Conservation (phyloP, 2,329 filamentous ascomycete species). For the Trichophyton simii region DNA sequence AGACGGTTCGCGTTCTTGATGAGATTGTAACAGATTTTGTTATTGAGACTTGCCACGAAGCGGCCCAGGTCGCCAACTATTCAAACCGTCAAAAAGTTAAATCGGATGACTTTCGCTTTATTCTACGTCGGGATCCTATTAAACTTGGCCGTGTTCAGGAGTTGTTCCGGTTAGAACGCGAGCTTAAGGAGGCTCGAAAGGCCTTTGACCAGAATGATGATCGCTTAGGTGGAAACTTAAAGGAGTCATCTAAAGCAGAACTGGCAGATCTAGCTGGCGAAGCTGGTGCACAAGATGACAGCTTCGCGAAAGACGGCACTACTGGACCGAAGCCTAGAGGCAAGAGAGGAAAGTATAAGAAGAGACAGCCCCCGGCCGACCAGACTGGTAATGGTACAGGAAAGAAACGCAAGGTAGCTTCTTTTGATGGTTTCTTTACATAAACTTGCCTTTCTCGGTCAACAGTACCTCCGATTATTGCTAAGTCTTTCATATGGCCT, state of each 20-base stretch:
- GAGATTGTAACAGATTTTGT: constrained; percentile 96
- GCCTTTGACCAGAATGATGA: constrained; percentile 35
- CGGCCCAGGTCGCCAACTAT: constrained; percentile 72
- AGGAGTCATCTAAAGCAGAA: constrained; percentile 27
- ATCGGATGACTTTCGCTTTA: constrained; percentile 94
- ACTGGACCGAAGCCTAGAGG: constrained; percentile 22
- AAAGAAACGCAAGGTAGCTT: constrained; percentile 10
- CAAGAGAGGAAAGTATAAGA: constrained; percentile 12
- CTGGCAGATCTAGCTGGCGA: constrained; percentile 17
- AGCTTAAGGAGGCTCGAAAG: constrained; percentile 73
- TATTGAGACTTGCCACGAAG: constrained; percentile 82
- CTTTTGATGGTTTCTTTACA: not conserved
- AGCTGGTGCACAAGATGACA: constrained; percentile 12
- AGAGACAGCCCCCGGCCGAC: constrained; percentile 1
- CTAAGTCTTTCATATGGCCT: not conserved
- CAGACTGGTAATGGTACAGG: constrained; percentile 5
- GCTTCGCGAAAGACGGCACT: constrained; percentile 4
- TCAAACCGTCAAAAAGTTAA: constrained; percentile 92
- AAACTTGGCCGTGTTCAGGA: constrained; percentile 85
- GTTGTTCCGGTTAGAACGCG: constrained; percentile 74
- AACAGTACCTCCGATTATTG: not conserved
- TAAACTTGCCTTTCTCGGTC: no score
- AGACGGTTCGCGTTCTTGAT: constrained; percentile 78
- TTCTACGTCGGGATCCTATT: constrained; percentile 67
- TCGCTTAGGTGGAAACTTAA: constrained; percentile 25